Evolutionary conservation across 1,139 yeast species (phyloP).

Genomic region (Dujonia santamariae): DNA sequence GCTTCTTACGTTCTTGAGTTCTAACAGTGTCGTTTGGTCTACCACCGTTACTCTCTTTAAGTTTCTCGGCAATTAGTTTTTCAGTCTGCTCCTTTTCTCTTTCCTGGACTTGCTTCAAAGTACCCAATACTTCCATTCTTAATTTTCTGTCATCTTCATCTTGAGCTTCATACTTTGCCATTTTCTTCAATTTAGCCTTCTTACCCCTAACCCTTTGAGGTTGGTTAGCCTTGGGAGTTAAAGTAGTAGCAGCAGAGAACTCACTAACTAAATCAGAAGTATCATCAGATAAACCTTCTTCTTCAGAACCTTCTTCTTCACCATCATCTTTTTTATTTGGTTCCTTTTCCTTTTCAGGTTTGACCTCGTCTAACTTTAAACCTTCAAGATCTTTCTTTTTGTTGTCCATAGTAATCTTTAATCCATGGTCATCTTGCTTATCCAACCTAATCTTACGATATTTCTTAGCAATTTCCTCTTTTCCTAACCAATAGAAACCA

Average conservation of each 20-base stretch:
- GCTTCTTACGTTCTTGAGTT: conserved; percentile 38
- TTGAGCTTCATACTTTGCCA: conserved; percentile 84
- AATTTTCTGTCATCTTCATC: conserved; percentile 81
- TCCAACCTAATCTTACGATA: conserved; percentile 34
- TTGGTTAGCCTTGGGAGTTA: conserved; percentile 16
- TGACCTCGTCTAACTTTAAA: conserved; percentile 11
- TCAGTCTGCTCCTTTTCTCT: conserved; percentile 22
- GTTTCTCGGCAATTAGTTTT: conserved; percentile 23
- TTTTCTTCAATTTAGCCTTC: conserved; percentile 78
- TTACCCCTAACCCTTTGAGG: conserved; percentile 57
- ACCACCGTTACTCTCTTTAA: conserved; percentile 26
- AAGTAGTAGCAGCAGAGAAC: conserved; percentile 7
- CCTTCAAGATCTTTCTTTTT: conserved; percentile 32
- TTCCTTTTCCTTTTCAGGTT: conserved; percentile 8
- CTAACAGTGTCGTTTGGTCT: conserved; percentile 25
- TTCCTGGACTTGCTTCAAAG: conserved; percentile 63
- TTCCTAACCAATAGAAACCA: conserved; percentile 74
- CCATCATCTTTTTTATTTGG: conserved; percentile 11
- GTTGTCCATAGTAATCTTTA: conserved; percentile 37
- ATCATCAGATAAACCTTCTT: conserved; percentile 14
- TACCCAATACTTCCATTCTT: conserved; percentile 81
- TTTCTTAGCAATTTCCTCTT: conserved; percentile 47
- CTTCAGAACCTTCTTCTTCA: conserved; percentile 10
- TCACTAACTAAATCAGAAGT: conserved; percentile 7
- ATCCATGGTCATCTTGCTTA: conserved; percentile 47